Conservation (phyloP, 2,329 filamentous ascomycete species). For the Pestalotiopsis sp. region DNA sequence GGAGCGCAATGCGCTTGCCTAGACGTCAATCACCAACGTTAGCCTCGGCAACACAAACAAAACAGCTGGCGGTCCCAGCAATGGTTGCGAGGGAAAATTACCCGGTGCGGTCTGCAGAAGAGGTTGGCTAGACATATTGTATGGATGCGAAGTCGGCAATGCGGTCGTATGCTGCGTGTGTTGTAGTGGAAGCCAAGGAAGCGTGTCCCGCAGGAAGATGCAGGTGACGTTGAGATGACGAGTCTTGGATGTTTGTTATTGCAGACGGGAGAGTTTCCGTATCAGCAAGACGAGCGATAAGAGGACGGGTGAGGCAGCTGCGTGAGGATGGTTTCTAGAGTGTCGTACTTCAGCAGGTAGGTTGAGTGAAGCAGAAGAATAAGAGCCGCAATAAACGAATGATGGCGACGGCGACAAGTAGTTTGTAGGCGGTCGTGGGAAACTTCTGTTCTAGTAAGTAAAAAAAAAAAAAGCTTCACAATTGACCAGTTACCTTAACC, state of each 20-base stretch:
- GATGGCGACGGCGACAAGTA: neutral
- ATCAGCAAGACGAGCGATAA: neutral
- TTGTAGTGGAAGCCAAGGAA: neutral
- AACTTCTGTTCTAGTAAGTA: slow-evolving; percentile 5
- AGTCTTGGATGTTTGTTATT: neutral
- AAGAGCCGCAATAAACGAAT: neutral
- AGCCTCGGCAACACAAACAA: neutral
- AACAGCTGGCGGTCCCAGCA: neutral
- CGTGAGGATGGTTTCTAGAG: neutral
- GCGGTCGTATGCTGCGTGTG: neutral
- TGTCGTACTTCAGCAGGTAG: too few relatives aligned
- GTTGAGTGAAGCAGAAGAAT: neutral
- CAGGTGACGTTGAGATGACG: neutral
- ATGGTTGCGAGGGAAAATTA: slow-evolving; percentile 36
- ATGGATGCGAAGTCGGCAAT: neutral
- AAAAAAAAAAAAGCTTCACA: slow-evolving; percentile 1
- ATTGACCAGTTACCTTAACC: neutral
- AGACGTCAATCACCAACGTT: neutral
- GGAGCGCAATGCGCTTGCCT: slow-evolving; percentile 98
- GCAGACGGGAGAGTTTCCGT: neutral
- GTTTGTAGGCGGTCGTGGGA: neutral
- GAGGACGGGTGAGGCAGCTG: neutral
- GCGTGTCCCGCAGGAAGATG: neutral
- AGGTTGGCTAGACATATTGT: slow-evolving; percentile 89
- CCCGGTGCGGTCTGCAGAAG: slow-evolving; percentile 92